phyloP scores from a whole-genome alignment of 2,329 filamentous ascomycete genomes.

The Thermochaetoides dissita region DNA sequence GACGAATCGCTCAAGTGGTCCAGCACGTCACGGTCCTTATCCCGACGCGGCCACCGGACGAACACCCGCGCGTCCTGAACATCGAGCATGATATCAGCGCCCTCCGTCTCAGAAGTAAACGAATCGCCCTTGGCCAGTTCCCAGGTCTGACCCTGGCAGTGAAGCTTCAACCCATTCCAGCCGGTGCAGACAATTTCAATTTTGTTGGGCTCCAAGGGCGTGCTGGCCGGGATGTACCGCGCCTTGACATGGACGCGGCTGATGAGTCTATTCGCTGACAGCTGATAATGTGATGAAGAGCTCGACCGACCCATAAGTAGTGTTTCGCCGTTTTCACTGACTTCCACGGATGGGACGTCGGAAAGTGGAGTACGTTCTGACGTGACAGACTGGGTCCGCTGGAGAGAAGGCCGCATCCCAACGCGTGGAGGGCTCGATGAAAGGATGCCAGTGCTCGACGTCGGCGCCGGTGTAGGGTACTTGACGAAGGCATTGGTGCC shows the following conservation, averaged over 20 bases:
- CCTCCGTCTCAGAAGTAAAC: slow-evolving; percentile 79
- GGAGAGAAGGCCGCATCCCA: slow-evolving; percentile 33
- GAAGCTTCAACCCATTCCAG: slow-evolving; percentile 90
- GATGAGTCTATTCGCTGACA: slow-evolving; percentile 82
- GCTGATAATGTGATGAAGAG: slow-evolving; percentile 88
- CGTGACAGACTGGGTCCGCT: slow-evolving; percentile 47
- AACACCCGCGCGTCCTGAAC: slow-evolving; percentile 86
- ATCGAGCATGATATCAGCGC: slow-evolving; percentile 84
- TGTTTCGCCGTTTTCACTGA: slow-evolving; percentile 67
- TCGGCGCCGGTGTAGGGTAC: slow-evolving; percentile 88
- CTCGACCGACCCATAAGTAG: slow-evolving; percentile 85
- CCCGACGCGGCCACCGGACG: slow-evolving; percentile 67
- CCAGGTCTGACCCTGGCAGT: slow-evolving; percentile 78
- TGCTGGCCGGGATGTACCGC: slow-evolving; percentile 58
- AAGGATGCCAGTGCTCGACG: slow-evolving; percentile 82
- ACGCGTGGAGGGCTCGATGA: slow-evolving; percentile 65
- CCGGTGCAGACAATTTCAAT: slow-evolving; percentile 84
- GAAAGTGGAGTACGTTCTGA: slow-evolving; percentile 74
- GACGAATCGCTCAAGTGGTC: slow-evolving; percentile 50
- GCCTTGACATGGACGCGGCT: slow-evolving; percentile 89
- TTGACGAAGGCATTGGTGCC: slow-evolving; percentile 41
- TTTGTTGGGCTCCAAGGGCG: slow-evolving; percentile 56
- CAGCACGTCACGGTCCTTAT: slow-evolving; percentile 25
- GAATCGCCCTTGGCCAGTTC: slow-evolving; percentile 77
- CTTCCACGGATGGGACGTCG: slow-evolving; percentile 66